Conservation (phyloP, 805 yeast genomes). For the Wickerhamiella cacticola region DNA sequence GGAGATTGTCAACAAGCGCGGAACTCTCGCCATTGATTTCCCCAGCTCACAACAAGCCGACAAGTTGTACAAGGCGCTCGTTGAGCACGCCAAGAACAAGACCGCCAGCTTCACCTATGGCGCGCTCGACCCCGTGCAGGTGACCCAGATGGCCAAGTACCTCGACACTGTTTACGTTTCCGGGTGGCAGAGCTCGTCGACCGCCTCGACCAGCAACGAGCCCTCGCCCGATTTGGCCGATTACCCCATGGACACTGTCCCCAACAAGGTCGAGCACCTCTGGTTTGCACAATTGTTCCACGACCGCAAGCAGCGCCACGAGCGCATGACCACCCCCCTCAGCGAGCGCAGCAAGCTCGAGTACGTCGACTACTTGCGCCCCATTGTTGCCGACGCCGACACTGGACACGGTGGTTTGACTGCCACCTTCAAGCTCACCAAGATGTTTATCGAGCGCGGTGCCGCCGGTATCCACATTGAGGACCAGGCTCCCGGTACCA, state of each 20-base stretch:
- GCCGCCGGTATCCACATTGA: constrained; percentile 99
- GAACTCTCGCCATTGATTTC: constrained; percentile 58
- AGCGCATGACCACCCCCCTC: constrained; percentile 46
- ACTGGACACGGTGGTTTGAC: constrained; percentile 99
- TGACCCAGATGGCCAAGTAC: constrained; percentile 92
- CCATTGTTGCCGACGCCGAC: constrained; percentile 95
- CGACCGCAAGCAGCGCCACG: constrained; percentile 91
- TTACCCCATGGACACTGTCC: constrained; percentile 97
- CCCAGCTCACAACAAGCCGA: constrained; percentile 73
- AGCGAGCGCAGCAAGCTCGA: constrained; percentile 59
- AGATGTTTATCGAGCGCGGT: constrained; percentile 92
- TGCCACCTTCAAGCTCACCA: constrained; percentile 88
- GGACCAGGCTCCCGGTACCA: constrained; percentile 98
- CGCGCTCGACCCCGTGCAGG: constrained; percentile 91
- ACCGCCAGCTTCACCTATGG: constrained; percentile 85
- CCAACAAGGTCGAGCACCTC: constrained; percentile 93
- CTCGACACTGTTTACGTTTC: constrained; percentile 86
- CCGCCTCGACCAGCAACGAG: constrained; percentile 94
- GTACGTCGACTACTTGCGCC: constrained; percentile 79
- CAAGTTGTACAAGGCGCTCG: constrained; percentile 59
- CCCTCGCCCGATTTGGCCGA: constrained; percentile 98
- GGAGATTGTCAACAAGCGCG: constrained; percentile 83
- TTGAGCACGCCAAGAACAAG: constrained; percentile 57
- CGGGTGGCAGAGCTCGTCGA: constrained; percentile 98
- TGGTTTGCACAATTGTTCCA: constrained; percentile 96